Base-by-base conservation (phyloP, 2,329 filamentous ascomycete genomes). In the Cladophialophora exuberans region DNA sequence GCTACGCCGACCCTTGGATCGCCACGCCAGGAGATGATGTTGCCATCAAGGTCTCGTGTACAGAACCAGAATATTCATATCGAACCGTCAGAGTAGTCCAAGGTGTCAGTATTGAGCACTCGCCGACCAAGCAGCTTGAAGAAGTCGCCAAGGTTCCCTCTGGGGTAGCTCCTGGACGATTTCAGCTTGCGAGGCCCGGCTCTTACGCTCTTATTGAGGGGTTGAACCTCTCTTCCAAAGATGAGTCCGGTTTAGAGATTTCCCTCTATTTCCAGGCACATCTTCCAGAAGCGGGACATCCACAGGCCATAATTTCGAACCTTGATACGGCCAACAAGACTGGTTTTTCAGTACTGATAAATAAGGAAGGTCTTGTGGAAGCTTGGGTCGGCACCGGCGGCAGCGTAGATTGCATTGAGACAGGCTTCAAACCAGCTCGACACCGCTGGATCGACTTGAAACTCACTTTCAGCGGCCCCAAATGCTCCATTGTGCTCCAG, bases 1-100 rank as follows among this genome's bases (percentile, higher is more conserved):
- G 57, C 6, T 60, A 60, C 38, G 55, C 42, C 3, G 54, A 60
- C 13, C 57, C 57, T 4, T 60, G 57, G 57, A 60, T 60, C 7
- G 45, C 23, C 5, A 23, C 15, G 9, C 57, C 57, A 6, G 57
- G 54, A 1, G 57, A 57, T 2, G 28, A 45, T 10, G 45, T 60
- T 6, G 52, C 43, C 11, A 47, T 60, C 23, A 60, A 60, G 33
- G 50, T 61, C 13, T 61, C 59, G 4, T 59, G 47, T 20, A 61
- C 59, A 9, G 59, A 59, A 35, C 48, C 56, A 5, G 49, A 53
- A 20, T 61, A 61, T 22, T 50, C 39, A n/a, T 59, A 58, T 39
- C 47, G 46, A 10, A 46, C 50, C 3, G 59, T 61, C 2, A 47
- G 59, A 10, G 36, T 58, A 6, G 30, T 59, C 10, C 59, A 61